These are phyloP conservation scores for Cytospora chrysosperma DNA, from an alignment of 2,329 filamentous ascomycete genomes.

Conservation along the genomic window DNA sequence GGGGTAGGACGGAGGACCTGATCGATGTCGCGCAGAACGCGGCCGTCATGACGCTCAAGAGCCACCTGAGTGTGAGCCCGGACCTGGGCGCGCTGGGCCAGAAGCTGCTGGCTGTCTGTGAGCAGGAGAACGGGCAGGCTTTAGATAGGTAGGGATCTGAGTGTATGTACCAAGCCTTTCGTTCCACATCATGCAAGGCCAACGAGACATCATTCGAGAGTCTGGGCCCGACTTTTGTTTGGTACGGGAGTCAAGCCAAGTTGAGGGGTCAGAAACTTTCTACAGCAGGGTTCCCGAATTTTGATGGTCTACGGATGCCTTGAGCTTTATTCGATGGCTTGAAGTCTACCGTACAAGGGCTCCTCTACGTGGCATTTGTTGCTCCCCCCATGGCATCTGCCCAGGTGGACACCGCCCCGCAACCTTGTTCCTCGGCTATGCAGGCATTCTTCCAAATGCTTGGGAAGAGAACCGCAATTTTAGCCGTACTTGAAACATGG, in stretches of 20 bases:
- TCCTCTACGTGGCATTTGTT: not conserved
- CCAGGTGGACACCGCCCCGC: no score
- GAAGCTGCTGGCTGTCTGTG: slow-evolving; percentile 40
- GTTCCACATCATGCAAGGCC: not conserved
- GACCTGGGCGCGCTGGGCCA: slow-evolving; percentile 48
- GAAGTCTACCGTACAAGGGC: no score
- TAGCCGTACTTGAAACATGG: not conserved
- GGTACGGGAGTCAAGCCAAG: no score
- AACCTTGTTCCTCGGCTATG: not conserved
- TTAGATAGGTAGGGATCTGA: not conserved
- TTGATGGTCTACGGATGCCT: no score
- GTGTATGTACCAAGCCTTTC: not conserved
- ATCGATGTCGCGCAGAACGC: slow-evolving; percentile 80
- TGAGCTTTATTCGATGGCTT: no score
- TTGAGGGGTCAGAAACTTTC: no score
- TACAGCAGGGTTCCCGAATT: no score
- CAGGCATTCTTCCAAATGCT: not conserved
- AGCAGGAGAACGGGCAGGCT: slow-evolving; percentile 38
- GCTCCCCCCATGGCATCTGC: no score
- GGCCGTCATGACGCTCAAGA: slow-evolving; percentile 75
- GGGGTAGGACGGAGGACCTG: slow-evolving; percentile 56
- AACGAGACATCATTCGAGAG: not conserved
- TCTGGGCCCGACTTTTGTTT: no score
- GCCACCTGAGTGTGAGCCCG: slow-evolving; percentile 68
- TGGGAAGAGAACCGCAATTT: not conserved